Conservation (phyloP, 2,329 filamentous ascomycete genomes). For the Triangularia setosa region DNA sequence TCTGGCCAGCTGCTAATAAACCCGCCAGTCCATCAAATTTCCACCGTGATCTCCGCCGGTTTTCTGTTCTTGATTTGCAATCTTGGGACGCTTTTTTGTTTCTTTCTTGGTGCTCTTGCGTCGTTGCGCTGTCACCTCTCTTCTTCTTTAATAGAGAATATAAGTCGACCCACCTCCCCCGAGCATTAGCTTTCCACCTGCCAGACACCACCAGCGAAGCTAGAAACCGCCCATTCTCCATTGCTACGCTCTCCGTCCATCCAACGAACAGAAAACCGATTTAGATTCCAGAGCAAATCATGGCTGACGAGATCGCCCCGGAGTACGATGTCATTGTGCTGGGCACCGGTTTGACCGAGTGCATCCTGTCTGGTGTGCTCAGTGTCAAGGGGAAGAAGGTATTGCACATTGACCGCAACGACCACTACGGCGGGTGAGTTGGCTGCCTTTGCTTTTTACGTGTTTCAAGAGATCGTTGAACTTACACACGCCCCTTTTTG, state of each 20-base stretch:
- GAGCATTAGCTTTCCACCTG: conserved; percentile 9
- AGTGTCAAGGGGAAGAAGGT: conserved; percentile 99
- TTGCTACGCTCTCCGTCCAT: background rate
- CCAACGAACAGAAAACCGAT: background rate
- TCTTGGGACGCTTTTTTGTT: background rate
- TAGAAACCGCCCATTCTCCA: conserved; percentile 1
- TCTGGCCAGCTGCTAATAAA: conserved; percentile 10
- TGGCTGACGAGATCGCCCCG: conserved; percentile 91
- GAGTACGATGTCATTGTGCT: conserved; percentile 99
- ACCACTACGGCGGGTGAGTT: conserved; percentile 93
- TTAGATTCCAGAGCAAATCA: conserved; percentile 44
- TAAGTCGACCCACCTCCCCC: conserved; percentile 1
- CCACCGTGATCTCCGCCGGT: background rate
- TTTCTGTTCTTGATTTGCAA: background rate
- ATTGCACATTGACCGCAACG: conserved; percentile 96
- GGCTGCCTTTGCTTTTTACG: conserved; percentile 6
- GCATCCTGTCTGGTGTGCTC: conserved; percentile 94
- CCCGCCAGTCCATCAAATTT: conserved; percentile 13
- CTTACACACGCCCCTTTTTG: conserved; percentile 17
- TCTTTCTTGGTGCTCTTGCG: background rate
- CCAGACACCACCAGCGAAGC: background rate
- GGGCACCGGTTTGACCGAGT: conserved; percentile 97
- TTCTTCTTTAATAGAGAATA: background rate
- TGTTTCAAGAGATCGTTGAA: background rate
- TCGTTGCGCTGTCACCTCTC: background rate